Base-by-base conservation (phyloP, 345 rosid genomes). In the Psidium friedrichsthalianum region DNA sequence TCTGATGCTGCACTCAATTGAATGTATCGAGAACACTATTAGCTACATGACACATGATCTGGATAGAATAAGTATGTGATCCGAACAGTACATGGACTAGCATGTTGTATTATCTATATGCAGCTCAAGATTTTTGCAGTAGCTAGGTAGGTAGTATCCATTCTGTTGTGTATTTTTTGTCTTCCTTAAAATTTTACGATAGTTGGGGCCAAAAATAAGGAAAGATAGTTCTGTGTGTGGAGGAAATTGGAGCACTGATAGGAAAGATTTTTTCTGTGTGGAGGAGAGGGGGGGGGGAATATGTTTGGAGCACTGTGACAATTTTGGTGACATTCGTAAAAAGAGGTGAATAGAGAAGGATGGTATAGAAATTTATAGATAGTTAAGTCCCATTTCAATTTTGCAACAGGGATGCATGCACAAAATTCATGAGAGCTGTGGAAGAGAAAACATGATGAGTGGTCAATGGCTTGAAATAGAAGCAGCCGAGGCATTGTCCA, bases 381-480 rank as follows among this genome's bases (percentile, higher is more conserved):
- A 76, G 58, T 69, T 56, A 20, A 69, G 47, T 69, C 36, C 47
- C 78, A 36, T 56, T 78, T 82, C 87, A 89, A 88, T 85, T 85
- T 83, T 94, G 84, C 82, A 58, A 91, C 88, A 98, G 99, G 95
- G 95, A 98, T 87, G 99, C 99, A 36, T 94, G 98, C 87, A 74
- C 90, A 76, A 96, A 88, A 83, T 96, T 96, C 89, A 89, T 83
- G n/a, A 88, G 95, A 96, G 56, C 85, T 96, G 86, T 98, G 99
- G 99, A 96, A 92, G 91, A 93, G 94, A 88, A 98, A 98, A 91
- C 98, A 96, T 83, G 99, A 94, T n/a, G 92, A 91, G 92, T 56
- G 99, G 99, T 85, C 98, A 94, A 84, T 95, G 99, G 98, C 90
- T 93, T 88, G 99, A 98, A 84, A 91, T 96, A 42, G 99, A 93